Evolutionary conservation across 768 basidiomycete species (phyloP), one percentile per base, ranked within the genome.

Genomic region (Boletellus emodensis): DNA sequence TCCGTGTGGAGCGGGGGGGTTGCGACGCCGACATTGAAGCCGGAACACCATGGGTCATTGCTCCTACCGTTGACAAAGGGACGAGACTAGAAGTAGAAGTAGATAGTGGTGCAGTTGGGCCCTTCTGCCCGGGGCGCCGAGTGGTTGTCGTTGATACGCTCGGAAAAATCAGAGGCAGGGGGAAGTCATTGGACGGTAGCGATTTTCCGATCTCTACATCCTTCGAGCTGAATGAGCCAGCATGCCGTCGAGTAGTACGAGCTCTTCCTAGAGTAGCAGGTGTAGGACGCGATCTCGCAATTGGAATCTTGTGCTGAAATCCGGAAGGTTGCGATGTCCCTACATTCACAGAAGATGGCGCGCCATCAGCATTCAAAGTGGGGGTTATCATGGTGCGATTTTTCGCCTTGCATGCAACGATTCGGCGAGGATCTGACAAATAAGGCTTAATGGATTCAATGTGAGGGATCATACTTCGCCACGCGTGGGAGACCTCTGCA

Each of bases 201-300:
- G 80, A 75, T 68, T 85, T 90, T 36, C 94, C 94, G 44, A 90
- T 83, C 63, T 95, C 86, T 6, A 95, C 87, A 64, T 96, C 94
- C 62, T 91, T 88, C 22, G 79, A 84, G 54, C 94, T 95, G 72
- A 95, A 97, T 4, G 94, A 95, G n/a, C 94, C 94, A 6, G 90
- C 94, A 65, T 95, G 89, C 34, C 94, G 77, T 39, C 93, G 77
- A 20, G 81, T 77, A 43, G 79, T 84, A 24, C 82, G 82, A 22
- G 67, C 68, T 52, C 77, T 75, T 49, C 69, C 76, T 50, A 60
- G 65, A 22, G 54, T 52, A 54, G 50, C 63, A 18, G 59, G 65
- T 6, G 62, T 58, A 5, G 59, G 58, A 13, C 63, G 67, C 18
- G 62, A 68, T 55, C 58, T 64, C 9, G 61, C 63, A 24, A 70